Base-by-base conservation (phyloP, 2,329 filamentous ascomycete species). In the Diaporthe sp. region DNA sequence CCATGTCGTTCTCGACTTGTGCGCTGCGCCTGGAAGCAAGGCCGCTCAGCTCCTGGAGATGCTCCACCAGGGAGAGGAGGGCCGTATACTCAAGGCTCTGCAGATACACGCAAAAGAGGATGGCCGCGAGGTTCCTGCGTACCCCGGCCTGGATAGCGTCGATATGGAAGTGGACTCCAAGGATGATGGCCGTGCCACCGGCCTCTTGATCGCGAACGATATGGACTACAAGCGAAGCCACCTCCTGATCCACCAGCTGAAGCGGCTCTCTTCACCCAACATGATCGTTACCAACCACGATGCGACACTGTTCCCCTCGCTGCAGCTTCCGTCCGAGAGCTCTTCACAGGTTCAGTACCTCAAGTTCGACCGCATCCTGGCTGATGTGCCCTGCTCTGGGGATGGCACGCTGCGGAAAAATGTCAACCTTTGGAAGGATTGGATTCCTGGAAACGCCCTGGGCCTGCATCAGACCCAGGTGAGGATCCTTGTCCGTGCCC, bases 201-300 rank as follows among this genome's bases (percentile, higher is more conserved):
- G 97, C 49, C 88, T 99, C 58, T 89, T 99, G 74, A 94, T 99
- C 79, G 97, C 97, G 77, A 99, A 99, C 85, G 97, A 99, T 82
- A 92, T 94, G 80, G 97, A 99, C 84, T 98, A 98, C 88, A 97
- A 96, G 88, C 94, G 97, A 78, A 95, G 95, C 74, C 97, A 98
- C 85, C 97, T 99, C 94, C 87, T 99, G 82, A 95, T 98, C 65
- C 97, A 99, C 84, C 97, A 99, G 85, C 94, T 98, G 81, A 99
- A 99, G 89, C 94, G 97, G 77, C 89, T 99, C 69, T 98, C 96
- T 77, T 98, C 97, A 6, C 96, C 97, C 3, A 99, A 99, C 83
- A 88, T 99, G 79, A 94, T 99, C 77, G 96, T 99, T 77, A 98
- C 95, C 57, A 98, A 99, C 84, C 96, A 99, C 86, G 97, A 99